phyloP scores from a whole-genome alignment of 2,329 filamentous ascomycete genomes.

The Colletotrichum aenigma region DNA sequence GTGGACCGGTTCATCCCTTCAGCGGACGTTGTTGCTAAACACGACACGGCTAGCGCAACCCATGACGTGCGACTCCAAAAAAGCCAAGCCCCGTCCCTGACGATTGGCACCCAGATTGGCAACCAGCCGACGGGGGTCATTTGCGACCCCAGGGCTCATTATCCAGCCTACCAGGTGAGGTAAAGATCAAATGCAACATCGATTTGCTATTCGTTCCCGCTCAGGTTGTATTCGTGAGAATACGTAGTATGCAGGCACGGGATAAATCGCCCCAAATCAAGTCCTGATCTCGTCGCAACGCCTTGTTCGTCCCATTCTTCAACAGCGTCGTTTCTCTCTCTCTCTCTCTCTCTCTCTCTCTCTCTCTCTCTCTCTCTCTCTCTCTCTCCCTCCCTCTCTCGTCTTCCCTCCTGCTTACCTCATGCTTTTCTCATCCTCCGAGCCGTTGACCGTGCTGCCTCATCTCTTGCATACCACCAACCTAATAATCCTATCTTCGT shows the following conservation, averaged over 20 bases:
- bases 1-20: slow-evolving; percentile 8
- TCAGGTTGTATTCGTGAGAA: neutral
- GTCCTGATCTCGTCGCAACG: neutral
- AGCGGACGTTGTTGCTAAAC: neutral
- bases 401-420: neutral
- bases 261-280: neutral
- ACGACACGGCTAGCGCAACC: neutral
- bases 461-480: neutral
- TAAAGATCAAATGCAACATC: neutral
- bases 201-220: neutral
- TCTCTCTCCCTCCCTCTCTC: neutral
- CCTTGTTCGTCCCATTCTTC: neutral
- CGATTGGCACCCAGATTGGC: slow-evolving; percentile 6
- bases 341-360: too few species aligned
- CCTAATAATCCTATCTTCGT: neutral
- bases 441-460: neutral
- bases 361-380: neutral
- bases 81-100: neutral
- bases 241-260: neutral
- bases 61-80: slow-evolving; percentile 1
- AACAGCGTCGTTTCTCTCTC: neutral
- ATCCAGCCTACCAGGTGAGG: neutral
- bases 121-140: neutral
- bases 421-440: neutral
- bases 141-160: neutral